Percentiles rank a stretch among this genome's conserved stretches.
These are phyloP conservation scores for Hordeum marinum DNA, from an alignment of 176 grass and related monocot species.

Conservation along the genomic window DNA sequence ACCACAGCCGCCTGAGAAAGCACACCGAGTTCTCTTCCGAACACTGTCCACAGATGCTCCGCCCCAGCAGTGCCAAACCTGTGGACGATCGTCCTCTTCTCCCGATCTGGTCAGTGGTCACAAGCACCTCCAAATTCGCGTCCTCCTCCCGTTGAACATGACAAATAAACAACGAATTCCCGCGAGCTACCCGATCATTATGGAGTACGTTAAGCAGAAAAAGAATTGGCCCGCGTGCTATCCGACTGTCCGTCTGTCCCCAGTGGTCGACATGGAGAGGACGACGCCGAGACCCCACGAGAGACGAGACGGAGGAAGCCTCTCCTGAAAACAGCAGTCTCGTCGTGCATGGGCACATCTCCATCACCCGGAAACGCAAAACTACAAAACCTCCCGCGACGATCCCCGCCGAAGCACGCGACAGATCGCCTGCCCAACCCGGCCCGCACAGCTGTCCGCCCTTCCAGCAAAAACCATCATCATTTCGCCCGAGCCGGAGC, in stretches of 20 bases:
- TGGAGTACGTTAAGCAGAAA: too few relatives aligned
- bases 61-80: background rate
- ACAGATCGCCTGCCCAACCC: background rate
- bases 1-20: background rate
- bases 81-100: background rate
- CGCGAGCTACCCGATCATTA: too few relatives aligned
- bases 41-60: background rate
- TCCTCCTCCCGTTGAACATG: background rate
- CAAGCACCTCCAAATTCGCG: background rate
- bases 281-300: background rate
- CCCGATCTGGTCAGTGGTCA: background rate
- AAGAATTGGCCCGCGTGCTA: background rate
- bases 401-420: background rate
- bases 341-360: constrained; percentile 20
- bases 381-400: background rate
- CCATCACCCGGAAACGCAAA: background rate
- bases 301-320: background rate
- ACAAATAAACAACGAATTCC: background rate
- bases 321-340: background rate
- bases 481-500: background rate
- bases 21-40: background rate
- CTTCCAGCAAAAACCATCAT: background rate
- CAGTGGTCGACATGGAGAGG: background rate
- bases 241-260: background rate
- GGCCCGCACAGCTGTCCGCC: background rate